Evolutionary conservation across 2,329 filamentous ascomycete species (phyloP).

Genomic region (Zasmidium angulare): DNA sequence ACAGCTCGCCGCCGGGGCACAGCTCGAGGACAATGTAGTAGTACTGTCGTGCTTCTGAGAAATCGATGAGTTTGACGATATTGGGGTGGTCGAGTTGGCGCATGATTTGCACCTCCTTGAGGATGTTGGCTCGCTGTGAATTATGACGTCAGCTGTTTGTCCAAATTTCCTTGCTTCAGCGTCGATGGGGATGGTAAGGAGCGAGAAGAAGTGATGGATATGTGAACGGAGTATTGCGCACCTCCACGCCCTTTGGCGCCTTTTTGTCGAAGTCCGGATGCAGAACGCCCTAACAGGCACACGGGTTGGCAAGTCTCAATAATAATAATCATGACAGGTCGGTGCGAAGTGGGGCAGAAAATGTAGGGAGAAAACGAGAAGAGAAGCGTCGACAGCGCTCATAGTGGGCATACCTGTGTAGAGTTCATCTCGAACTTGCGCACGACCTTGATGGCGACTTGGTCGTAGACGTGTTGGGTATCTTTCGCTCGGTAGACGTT

Average conservation of each 20-base stretch:
- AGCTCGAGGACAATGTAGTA: conserved; percentile 97
- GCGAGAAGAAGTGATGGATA: conserved; percentile 2
- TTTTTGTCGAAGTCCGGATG: conserved; percentile 94
- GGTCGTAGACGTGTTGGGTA: conserved; percentile 65
- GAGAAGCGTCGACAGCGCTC: conserved; percentile 5
- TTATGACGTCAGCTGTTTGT: conserved; percentile 42
- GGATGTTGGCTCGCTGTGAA: conserved; percentile 83
- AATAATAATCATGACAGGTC: conserved; percentile 7
- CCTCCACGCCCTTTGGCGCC: conserved; percentile 88
- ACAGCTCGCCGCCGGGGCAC: conserved; percentile 91
- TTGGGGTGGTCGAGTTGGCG: conserved; percentile 94
- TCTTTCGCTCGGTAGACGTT: conserved; percentile 94
- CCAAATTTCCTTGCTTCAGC: background rate
- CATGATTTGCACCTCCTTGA: conserved; percentile 99
- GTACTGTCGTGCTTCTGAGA: conserved; percentile 89
- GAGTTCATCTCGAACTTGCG: conserved; percentile 99
- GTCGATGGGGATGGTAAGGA: conserved; percentile 10
- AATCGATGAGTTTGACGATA: conserved; percentile 89
- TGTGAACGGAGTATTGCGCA: conserved; percentile 56
- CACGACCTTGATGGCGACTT: conserved; percentile 97
- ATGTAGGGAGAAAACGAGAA: conserved; percentile 18
- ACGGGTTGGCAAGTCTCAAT: conserved; percentile 13
- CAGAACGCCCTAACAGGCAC: conserved; percentile 57
- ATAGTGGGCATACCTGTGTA: conserved; percentile 96
- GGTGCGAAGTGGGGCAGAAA: conserved; percentile 20